These are phyloP conservation scores for Cynara cardunculus DNA, from an alignment of 129 eudicot genomes.

Conservation along the genomic window DNA sequence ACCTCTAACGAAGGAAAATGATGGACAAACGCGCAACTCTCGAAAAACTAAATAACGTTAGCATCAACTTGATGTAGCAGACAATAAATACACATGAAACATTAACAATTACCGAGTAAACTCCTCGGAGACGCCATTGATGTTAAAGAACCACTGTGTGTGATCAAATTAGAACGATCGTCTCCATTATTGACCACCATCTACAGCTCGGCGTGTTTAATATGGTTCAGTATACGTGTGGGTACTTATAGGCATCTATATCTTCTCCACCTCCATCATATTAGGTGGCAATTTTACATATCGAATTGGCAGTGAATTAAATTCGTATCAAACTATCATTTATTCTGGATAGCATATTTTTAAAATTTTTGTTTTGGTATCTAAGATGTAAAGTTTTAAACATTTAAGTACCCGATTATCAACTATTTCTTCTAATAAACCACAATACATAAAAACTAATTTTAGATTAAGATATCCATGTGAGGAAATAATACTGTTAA, in stretches of 20 bases:
- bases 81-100: not conserved
- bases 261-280: not conserved
- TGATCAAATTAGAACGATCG: slow-evolving; percentile 3
- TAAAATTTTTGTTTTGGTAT: too few species aligned
- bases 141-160: not conserved
- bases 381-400: too few species aligned
- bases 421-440: too few species aligned
- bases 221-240: not conserved
- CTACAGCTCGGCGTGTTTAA: not conserved
- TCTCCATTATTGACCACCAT: not conserved
- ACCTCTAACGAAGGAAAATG: too few species aligned
- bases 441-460: too few species aligned
- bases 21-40: not conserved
- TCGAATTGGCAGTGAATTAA: too few species aligned
- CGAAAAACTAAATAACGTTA: not conserved
- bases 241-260: not conserved
- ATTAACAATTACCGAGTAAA: slow-evolving; percentile 7
- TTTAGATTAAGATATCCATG: too few species aligned
- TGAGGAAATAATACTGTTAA: too few species aligned
- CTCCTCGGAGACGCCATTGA: slow-evolving; percentile 20
- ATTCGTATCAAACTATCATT: too few species aligned
- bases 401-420: too few species aligned
- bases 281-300: too few species aligned
- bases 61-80: not conserved
- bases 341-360: too few species aligned